A percentile compares a stretch with the other conserved stretches of the same genome.
Evolutionary conservation across 768 basidiomycete species (phyloP).

Genomic region (Podaxis sp.): DNA sequence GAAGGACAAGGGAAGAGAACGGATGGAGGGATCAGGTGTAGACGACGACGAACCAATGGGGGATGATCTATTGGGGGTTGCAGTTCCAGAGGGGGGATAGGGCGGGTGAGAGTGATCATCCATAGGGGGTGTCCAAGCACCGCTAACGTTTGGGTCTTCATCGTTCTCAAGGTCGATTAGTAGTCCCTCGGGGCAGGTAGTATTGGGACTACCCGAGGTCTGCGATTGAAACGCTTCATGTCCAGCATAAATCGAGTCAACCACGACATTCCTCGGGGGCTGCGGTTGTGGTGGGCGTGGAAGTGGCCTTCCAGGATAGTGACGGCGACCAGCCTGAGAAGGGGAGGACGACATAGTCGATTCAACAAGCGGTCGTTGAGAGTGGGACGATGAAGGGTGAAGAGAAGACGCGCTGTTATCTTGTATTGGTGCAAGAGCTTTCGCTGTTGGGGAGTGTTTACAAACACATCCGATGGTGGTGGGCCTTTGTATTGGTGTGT

Average conservation of each 20-base stretch:
- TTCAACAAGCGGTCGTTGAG: conserved; percentile 1
- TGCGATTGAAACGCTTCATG: not conserved
- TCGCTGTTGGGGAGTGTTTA: not conserved
- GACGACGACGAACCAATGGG: not conserved
- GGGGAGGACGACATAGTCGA: conserved; percentile 26
- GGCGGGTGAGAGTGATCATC: conserved; percentile 17
- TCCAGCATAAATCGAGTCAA: conserved; percentile 16
- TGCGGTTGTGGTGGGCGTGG: conserved; percentile 43
- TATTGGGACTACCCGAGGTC: conserved; percentile 12
- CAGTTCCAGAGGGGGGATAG: conserved; percentile 1
- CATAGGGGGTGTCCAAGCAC: conserved; percentile 13
- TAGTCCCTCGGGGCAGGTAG: conserved; percentile 45
- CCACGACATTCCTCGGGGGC: conserved; percentile 23
- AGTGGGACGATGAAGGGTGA: conserved; percentile 10
- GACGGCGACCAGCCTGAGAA: conserved; percentile 26
- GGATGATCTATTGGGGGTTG: not conserved
- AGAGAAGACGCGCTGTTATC: conserved; percentile 1
- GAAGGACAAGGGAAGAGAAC: conserved; percentile 17
- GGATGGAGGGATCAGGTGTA: conserved; percentile 11
- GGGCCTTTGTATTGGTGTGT: not conserved
- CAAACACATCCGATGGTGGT: not conserved
- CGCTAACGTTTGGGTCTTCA: conserved; percentile 14
- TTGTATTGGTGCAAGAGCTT: not conserved
- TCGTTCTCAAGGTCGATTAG: conserved; percentile 54
- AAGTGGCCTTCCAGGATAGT: conserved; percentile 58